A percentile compares a stretch with the other conserved stretches of the same genome.
phyloP scores from a whole-genome alignment of 495 filamentous ascomycete species.

The Tuber melanosporum region DNA sequence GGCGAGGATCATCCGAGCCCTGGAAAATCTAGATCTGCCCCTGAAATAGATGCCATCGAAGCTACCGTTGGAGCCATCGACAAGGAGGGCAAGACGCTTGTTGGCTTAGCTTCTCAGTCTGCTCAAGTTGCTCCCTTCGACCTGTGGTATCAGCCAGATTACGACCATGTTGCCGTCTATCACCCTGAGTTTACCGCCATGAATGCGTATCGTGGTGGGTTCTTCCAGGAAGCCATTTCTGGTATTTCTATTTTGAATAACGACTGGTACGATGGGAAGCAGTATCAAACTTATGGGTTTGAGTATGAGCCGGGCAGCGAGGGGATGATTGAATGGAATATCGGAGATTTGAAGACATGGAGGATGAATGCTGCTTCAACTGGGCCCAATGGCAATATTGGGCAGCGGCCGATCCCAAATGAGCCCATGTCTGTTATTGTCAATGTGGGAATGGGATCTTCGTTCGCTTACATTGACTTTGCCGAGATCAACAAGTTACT shows the following conservation, averaged over 20 bases:
- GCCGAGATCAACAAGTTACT: slow-evolving; percentile 51
- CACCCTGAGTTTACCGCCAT: slow-evolving; percentile 54
- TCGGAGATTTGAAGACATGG: slow-evolving; percentile 61
- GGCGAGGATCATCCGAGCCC: slow-evolving; percentile 62
- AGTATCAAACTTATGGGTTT: slow-evolving; percentile 66
- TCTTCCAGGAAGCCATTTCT: slow-evolving; percentile 67
- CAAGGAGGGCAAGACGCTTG: slow-evolving; percentile 39
- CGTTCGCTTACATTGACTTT: slow-evolving; percentile 59
- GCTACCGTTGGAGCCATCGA: slow-evolving; percentile 55
- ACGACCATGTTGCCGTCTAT: slow-evolving; percentile 62
- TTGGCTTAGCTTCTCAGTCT: slow-evolving; percentile 65
- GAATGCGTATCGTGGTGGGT: slow-evolving; percentile 62
- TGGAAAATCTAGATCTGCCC: slow-evolving; percentile 64
- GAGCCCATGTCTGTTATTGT: slow-evolving; percentile 65
- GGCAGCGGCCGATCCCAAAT: slow-evolving; percentile 59
- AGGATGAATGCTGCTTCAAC: slow-evolving; percentile 59
- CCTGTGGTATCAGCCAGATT: slow-evolving; percentile 68
- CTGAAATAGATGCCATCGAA: slow-evolving; percentile 73
- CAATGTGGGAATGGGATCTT: slow-evolving; percentile 68
- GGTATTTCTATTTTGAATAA: slow-evolving; percentile 64
- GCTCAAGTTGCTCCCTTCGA: slow-evolving; percentile 71
- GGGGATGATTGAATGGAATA: slow-evolving; percentile 61
- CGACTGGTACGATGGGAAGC: slow-evolving; percentile 70
- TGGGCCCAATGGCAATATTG: slow-evolving; percentile 67
- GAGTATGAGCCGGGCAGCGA: slow-evolving; percentile 61